Evolutionary conservation across 345 rosid species (phyloP).

Genomic region (Lepidium didymum): DNA sequence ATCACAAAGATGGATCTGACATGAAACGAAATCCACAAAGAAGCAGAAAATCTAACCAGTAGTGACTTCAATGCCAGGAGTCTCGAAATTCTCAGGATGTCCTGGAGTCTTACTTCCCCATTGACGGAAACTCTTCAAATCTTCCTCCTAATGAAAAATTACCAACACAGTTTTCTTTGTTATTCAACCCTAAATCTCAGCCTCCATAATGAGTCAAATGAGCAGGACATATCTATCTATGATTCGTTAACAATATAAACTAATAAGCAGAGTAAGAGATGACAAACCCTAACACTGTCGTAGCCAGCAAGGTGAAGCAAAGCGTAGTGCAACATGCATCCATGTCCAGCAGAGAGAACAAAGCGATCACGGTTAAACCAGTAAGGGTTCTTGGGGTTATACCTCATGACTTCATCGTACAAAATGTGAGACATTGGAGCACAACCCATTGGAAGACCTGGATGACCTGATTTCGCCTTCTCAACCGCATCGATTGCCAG

Average conservation of each 20-base stretch:
- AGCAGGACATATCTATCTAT: neutral
- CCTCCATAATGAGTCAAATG: neutral
- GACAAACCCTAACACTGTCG: constrained; percentile 65
- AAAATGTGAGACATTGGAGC: constrained; percentile 90
- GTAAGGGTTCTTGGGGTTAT: constrained; percentile 90
- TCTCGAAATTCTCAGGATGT: constrained; percentile 89
- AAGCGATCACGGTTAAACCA: constrained; percentile 99
- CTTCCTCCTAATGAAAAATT: constrained; percentile 49
- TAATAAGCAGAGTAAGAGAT: neutral
- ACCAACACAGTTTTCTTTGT: neutral
- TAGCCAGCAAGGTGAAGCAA: constrained; percentile 96
- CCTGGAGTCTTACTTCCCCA: constrained; percentile 89
- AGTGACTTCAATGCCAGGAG: constrained; percentile 80
- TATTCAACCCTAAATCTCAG: neutral
- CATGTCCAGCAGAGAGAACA: constrained; percentile 94
- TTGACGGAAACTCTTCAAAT: constrained; percentile 67
- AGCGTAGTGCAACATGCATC: constrained; percentile 93
- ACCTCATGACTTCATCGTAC: constrained; percentile 86
- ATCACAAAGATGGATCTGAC: neutral
- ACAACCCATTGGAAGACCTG: constrained; percentile 97
- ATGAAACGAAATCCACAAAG: neutral
- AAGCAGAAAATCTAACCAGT: constrained; percentile 46
- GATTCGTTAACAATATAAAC: neutral
- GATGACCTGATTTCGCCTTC: constrained; percentile 96
- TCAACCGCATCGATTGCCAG: constrained; percentile 88